Conservation (phyloP, 441 rosid genomes). For the Pelargonium citronellum region DNA sequence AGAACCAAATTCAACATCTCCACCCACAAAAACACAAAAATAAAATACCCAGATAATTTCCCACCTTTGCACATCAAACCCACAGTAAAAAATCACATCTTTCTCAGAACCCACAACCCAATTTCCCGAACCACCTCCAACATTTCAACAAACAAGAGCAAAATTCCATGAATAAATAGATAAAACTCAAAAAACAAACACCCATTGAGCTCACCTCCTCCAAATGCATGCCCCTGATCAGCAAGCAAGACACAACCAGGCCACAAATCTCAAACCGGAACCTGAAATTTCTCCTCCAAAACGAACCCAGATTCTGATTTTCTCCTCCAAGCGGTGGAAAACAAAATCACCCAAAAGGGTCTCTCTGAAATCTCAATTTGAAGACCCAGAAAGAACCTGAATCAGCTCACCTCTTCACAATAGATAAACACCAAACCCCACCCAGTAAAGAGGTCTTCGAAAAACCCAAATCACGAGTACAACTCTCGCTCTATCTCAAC, state of each 20-base stretch:
- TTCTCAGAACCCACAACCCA: background rate
- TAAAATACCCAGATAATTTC: background rate
- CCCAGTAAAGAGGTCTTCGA: conserved; percentile 21
- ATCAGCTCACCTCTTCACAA: too few relatives aligned
- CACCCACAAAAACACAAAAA: background rate
- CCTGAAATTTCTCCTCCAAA: background rate
- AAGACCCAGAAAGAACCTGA: background rate
- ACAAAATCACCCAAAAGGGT: background rate
- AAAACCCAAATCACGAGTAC: conserved; percentile 29
- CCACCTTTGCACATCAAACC: background rate
- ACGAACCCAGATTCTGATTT: background rate
- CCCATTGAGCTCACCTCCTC: conserved; percentile 23
- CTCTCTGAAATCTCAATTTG: background rate
- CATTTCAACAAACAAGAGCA: background rate
- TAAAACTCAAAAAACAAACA: background rate
- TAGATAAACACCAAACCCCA: background rate
- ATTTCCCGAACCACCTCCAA: background rate
- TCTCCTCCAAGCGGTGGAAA: background rate
- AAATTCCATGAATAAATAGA: background rate
- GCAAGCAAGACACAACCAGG: conserved; percentile 30
- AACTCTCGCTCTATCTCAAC: background rate
- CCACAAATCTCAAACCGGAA: conserved; percentile 21
- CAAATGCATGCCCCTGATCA: conserved; percentile 35
- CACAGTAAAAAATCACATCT: background rate
- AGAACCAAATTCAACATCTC: background rate